phyloP scores from a whole-genome alignment of 164 flowering plant genomes.

The grape (Vitis vinifera) region DNA sequence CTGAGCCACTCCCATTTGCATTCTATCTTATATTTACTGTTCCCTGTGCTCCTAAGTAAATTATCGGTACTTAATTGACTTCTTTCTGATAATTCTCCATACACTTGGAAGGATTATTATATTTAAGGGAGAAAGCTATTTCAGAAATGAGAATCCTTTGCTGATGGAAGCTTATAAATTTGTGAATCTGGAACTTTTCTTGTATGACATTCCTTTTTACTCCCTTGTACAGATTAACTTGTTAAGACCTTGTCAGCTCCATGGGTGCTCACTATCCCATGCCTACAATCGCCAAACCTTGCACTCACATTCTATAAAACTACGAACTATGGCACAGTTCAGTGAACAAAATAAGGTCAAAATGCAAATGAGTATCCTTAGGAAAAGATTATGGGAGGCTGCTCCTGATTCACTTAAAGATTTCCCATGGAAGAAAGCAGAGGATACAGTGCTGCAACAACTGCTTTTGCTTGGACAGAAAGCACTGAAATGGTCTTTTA shows the following conservation, averaged over 20 bases:
- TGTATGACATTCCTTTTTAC: neutral
- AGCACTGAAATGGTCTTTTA: constrained; percentile 50
- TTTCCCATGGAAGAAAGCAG: constrained; percentile 66
- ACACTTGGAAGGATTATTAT: neutral
- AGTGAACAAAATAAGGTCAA: constrained; percentile 24
- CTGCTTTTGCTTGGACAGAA: constrained; percentile 33
- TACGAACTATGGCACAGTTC: constrained; percentile 23
- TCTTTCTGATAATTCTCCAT: neutral
- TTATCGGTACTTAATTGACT: neutral
- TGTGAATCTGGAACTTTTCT: constrained; percentile 1
- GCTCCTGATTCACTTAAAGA: constrained; percentile 46
- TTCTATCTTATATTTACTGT: neutral
- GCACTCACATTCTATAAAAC: constrained; percentile 12
- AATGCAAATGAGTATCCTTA: constrained; percentile 19
- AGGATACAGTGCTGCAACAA: constrained; percentile 24
- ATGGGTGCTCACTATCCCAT: neutral
- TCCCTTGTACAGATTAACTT: constrained; percentile 11
- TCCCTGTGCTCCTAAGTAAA: neutral
- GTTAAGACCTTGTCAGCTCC: constrained; percentile 1
- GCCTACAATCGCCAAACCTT: neutral
- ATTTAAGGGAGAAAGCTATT: neutral
- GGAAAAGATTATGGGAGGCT: constrained; percentile 32
- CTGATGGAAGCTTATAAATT: neutral
- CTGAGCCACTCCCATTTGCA: neutral
- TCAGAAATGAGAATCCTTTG: neutral